Conservation (phyloP, 371 early-diverging fungal genomes). For the Mucor plumbeus region DNA sequence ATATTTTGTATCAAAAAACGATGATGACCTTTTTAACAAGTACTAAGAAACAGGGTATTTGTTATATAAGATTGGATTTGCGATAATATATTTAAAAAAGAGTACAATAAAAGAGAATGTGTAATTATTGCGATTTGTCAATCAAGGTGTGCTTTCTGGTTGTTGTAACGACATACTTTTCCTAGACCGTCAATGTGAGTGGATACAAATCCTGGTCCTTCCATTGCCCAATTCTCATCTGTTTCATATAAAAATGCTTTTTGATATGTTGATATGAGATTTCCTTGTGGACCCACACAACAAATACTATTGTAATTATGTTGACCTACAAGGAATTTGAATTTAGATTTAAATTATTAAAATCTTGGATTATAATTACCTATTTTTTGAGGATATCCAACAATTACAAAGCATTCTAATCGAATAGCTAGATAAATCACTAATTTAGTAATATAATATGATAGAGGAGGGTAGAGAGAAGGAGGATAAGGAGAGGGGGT, state of each 20-base stretch:
- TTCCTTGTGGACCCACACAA: conserved; percentile 58
- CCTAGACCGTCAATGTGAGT: conserved; percentile 50
- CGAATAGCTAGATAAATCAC: conserved; percentile 44
- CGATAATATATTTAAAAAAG: no score
- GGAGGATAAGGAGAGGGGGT: no score
- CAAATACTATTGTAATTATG: conserved; percentile 65
- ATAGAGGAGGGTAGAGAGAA: neutral
- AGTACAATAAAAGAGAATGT: no score
- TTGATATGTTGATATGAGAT: conserved; percentile 63
- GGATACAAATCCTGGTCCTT: conserved; percentile 70
- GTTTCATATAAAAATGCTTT: conserved; percentile 73
- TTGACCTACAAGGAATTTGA: neutral
- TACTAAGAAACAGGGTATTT: no score
- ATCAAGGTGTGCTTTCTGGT: neutral
- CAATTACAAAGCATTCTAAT: conserved; percentile 63
- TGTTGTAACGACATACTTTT: conserved; percentile 35
- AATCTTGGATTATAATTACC: neutral
- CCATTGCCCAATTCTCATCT: conserved; percentile 79
- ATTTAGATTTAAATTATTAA: no score
- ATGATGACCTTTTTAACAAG: no score
- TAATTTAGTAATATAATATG: neutral
- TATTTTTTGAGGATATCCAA: conserved; percentile 69
- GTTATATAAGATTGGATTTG: no score
- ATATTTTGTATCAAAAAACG: no score
- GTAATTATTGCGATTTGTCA: neutral